Evolutionary conservation across 2,329 filamentous ascomycete genomes (phyloP).

Genomic region (Phialocephala subalpina): DNA sequence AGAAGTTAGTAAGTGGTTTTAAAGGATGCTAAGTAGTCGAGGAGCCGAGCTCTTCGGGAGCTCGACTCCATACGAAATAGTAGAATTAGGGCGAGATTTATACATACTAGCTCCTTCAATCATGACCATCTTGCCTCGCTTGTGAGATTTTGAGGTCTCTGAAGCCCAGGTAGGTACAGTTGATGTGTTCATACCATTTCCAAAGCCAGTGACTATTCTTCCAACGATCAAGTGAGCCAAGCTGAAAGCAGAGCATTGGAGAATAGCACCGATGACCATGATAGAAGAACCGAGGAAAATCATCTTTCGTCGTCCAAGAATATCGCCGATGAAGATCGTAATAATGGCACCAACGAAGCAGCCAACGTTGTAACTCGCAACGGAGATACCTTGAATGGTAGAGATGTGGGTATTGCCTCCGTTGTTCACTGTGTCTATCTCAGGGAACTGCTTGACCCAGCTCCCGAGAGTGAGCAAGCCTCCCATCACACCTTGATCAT

Average conservation of each 20-base stretch:
- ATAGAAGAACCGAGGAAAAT: conserved; percentile 65
- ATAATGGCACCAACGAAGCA: conserved; percentile 61
- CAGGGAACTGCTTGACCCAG: conserved; percentile 63
- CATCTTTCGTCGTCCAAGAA: conserved; percentile 62
- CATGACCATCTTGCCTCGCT: conserved; percentile 68
- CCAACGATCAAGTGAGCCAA: conserved; percentile 63
- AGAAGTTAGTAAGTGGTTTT: no score
- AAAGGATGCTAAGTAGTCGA: no score
- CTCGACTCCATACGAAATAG: no score
- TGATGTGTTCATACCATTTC: conserved; percentile 58
- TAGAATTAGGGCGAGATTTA: no score
- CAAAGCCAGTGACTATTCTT: conserved; percentile 57
- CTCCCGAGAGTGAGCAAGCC: conserved; percentile 50
- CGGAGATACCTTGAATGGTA: conserved; percentile 54
- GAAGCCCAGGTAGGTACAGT: conserved; percentile 67
- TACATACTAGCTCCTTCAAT: conserved; percentile 64
- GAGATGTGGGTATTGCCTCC: conserved; percentile 34
- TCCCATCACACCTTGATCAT: conserved; percentile 57
- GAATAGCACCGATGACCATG: conserved; percentile 62
- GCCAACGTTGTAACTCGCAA: conserved; percentile 66
- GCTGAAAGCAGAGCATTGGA: conserved; percentile 50
- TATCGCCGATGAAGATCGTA: conserved; percentile 59
- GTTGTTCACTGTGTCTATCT: conserved; percentile 54
- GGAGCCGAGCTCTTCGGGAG: no score
- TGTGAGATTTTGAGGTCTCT: conserved; percentile 64